phyloP scores from a whole-genome alignment of 139 green algal genomes.

The Auxenochlorella pyrenoidosa region DNA sequence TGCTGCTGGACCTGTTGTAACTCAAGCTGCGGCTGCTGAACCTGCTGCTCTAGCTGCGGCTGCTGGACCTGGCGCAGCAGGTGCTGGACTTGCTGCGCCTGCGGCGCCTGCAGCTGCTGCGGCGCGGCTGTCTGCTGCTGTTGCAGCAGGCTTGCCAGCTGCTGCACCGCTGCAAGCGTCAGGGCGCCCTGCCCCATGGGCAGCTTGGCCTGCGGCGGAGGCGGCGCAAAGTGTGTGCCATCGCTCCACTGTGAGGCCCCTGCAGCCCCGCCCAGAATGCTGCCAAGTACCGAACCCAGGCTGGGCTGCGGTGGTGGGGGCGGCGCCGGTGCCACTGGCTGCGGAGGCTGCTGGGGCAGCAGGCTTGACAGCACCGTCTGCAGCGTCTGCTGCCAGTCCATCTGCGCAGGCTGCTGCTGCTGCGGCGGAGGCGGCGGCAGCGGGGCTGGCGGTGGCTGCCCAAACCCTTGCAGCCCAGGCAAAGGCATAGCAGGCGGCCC shows the following conservation, averaged over 20 bases:
- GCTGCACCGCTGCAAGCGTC: background rate
- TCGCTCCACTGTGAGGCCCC: background rate
- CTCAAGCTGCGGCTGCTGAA: background rate
- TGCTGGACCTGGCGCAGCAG: background rate
- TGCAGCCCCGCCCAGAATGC: background rate
- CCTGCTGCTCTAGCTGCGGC: background rate
- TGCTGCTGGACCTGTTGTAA: constrained; percentile 1
- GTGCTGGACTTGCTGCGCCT: background rate
- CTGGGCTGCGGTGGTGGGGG: background rate
- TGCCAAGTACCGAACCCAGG: background rate
- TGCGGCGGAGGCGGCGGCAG: background rate
- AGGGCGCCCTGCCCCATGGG: background rate
- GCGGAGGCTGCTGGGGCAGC: background rate
- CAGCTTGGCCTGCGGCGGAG: background rate
- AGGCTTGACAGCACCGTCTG: background rate
- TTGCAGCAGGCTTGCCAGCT: background rate
- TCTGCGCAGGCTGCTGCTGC: background rate
- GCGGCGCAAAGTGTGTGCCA: background rate
- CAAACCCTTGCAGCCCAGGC: background rate
- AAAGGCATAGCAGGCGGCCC: background rate
- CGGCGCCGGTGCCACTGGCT: background rate
- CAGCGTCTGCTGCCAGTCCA: background rate
- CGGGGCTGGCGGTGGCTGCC: background rate
- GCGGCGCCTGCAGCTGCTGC: background rate
- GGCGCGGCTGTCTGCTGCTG: background rate